Evolutionary conservation across 129 eudicot genomes (phyloP), one percentile per base, ranked within the genome.

Genomic region (Ambrosia artemisiifolia): DNA sequence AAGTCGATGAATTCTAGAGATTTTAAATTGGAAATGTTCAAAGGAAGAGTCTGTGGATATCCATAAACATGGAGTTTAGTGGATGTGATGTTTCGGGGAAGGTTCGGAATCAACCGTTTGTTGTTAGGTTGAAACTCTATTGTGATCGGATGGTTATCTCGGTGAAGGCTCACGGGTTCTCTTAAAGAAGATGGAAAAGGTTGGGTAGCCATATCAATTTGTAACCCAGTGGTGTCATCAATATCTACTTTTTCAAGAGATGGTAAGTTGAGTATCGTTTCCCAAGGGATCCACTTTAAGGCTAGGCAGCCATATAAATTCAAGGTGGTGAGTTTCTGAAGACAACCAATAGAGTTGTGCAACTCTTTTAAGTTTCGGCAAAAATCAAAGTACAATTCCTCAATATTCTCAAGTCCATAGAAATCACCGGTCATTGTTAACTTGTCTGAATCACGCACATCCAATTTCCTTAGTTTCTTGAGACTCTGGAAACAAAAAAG

Each of bases 391-490:
- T 28, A 1, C 44, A 67, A 14, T 20, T 67, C 57, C 72, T 67
- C 60, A 1, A 67, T 60, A 47, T 47, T 67, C 20, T 46, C 38
- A 5, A 67, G 72, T 46, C 60, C 72, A 7, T 6, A 3, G 8
- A 67, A 67, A 44, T 44, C 18, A 14, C 56, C 71, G 1, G 71
- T 67, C 71, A 19, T 20, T 19, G 57, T 67, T 67, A 67, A 6
- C 1, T 11, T 46, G 0, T 2, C 0, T 13, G 72, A 67, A 13
- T 1, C 0, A 12, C 24, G 30, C 13, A 46, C 43, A 7, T 67
- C 60, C 1, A 67, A 43, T 46, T 46, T 48, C 72, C 38, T 28
- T 47, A 67, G 72, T 42, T 67, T 67, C 72, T 28, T 28, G 7
- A 67, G 59, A 47, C 43, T 12, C 72, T 47, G 24, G 14, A 47